Conservation (phyloP, 2,329 filamentous ascomycete species). For the Xylaria digitata region DNA sequence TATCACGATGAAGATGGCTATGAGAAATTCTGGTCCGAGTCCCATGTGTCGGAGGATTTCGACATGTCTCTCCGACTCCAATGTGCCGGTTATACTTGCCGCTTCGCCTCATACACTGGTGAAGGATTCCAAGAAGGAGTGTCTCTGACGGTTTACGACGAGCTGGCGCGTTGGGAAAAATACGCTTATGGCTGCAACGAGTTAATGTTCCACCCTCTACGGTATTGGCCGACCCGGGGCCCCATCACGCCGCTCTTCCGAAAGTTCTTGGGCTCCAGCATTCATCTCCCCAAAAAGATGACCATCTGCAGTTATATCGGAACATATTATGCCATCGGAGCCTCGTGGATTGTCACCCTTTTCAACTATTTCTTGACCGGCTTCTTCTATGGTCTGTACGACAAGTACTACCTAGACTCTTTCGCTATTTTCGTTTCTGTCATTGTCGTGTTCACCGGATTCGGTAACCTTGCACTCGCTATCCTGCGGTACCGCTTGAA, state of each 20-base stretch:
- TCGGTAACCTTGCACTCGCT: slow-evolving; percentile 60
- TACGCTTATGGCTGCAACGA: slow-evolving; percentile 88
- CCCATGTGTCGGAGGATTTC: slow-evolving; percentile 83
- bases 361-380: slow-evolving; percentile 81
- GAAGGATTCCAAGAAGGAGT: slow-evolving; percentile 87
- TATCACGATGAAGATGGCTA: slow-evolving; percentile 77
- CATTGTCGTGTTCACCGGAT: slow-evolving; percentile 50
- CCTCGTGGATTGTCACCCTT: slow-evolving; percentile 78
- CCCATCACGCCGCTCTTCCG: slow-evolving; percentile 85
- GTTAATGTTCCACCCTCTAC: slow-evolving; percentile 81
- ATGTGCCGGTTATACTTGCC: slow-evolving; percentile 76
- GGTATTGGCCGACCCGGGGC: slow-evolving; percentile 76
- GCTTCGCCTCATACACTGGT: slow-evolving; percentile 77
- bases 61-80: slow-evolving; percentile 84
- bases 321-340: slow-evolving; percentile 82
- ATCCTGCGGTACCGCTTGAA: slow-evolving; percentile 69
- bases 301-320: slow-evolving; percentile 82
- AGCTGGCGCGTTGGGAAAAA: slow-evolving; percentile 87
- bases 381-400: slow-evolving; percentile 65
- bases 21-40: slow-evolving; percentile 85
- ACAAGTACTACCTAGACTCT: slow-evolving; percentile 75
- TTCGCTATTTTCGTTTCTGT: slow-evolving; percentile 52
- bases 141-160: slow-evolving; percentile 85
- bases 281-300: slow-evolving; percentile 79
- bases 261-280: slow-evolving; percentile 77